Evolutionary conservation across 345 rosid species (phyloP).

Genomic region (Rhodamnia argentea): DNA sequence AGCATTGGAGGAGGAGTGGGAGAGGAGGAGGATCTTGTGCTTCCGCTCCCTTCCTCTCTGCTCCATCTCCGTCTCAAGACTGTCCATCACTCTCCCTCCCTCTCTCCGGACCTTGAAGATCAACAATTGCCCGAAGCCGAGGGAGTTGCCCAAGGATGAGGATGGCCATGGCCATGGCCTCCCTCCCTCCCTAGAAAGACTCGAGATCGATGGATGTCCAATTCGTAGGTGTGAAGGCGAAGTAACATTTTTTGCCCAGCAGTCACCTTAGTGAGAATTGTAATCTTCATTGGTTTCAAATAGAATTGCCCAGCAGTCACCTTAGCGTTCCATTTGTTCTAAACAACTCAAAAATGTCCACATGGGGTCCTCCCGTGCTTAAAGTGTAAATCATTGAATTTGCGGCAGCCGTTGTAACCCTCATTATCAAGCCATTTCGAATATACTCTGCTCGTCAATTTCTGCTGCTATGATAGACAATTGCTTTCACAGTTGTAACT

Average conservation of each 20-base stretch:
- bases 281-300: background rate
- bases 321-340: background rate
- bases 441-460: background rate
- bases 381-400: background rate
- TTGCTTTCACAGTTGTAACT: background rate
- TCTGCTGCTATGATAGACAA: background rate
- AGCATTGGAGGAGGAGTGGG: background rate
- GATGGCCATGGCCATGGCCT: too few species aligned
- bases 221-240: background rate
- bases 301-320: background rate
- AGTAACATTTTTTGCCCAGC: background rate
- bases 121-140: too few species aligned
- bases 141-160: too few species aligned
- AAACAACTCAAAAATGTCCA: background rate
- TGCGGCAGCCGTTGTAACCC: background rate
- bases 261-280: background rate
- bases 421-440: background rate
- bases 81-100: too few species aligned
- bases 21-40: too few species aligned
- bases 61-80: too few species aligned
- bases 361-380: background rate
- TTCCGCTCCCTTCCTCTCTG: background rate
- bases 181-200: background rate
- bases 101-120: too few species aligned
- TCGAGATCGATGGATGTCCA: background rate